Conservation (phyloP, 2,329 filamentous ascomycete genomes). For the Endoconidiophora polonica region DNA sequence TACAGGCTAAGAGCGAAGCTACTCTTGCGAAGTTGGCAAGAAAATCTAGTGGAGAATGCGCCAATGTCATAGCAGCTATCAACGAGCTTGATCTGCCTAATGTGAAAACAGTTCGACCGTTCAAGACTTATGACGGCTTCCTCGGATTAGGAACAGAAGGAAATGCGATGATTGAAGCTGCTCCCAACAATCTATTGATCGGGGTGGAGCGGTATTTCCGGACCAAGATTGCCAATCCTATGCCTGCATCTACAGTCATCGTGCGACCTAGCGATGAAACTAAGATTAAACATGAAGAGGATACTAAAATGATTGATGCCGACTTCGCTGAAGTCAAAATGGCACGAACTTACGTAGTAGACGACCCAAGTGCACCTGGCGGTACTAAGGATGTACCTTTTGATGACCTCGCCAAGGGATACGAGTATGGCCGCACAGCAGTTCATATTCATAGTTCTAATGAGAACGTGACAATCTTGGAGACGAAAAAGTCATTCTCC, state of each 20-base stretch:
- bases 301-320: slow-evolving; percentile 28
- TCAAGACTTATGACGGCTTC: slow-evolving; percentile 61
- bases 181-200: slow-evolving; percentile 51
- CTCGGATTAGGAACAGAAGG: slow-evolving; percentile 64
- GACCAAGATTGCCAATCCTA: slow-evolving; percentile 59
- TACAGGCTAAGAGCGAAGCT: slow-evolving; percentile 46
- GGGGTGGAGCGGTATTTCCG: slow-evolving; percentile 83
- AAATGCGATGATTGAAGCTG: background rate
- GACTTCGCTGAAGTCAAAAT: slow-evolving; percentile 56
- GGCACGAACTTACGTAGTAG: slow-evolving; percentile 64
- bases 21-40: slow-evolving; percentile 50
- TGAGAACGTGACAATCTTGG: slow-evolving; percentile 71
- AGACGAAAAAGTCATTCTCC: slow-evolving; percentile 57
- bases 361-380: slow-evolving; percentile 55
- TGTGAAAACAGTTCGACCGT: slow-evolving; percentile 58
- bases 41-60: slow-evolving; percentile 53
- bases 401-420: slow-evolving; percentile 81
- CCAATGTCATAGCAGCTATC: slow-evolving; percentile 75
- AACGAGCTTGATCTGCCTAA: slow-evolving; percentile 62
- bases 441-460: slow-evolving; percentile 81
- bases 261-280: slow-evolving; percentile 27
- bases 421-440: slow-evolving; percentile 80
- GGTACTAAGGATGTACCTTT: slow-evolving; percentile 68
- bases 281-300: slow-evolving; percentile 24
- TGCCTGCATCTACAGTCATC: slow-evolving; percentile 64